Conservation (phyloP, 257 asterid genomes). For the Haberlea rhodopensis region DNA sequence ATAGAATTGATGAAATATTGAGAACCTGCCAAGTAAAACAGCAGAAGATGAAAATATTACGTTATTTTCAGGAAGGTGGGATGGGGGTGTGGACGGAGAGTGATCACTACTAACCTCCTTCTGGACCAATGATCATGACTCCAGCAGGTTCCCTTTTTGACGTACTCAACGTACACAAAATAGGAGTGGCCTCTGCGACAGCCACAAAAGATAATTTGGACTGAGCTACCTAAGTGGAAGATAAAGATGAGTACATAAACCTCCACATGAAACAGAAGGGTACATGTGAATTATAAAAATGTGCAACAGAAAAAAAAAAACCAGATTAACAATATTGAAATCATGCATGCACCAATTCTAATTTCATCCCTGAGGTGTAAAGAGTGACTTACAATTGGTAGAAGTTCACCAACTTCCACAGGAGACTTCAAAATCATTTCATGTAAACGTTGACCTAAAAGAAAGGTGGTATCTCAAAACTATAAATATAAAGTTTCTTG, state of each 20-base stretch:
- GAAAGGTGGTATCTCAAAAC: constrained; percentile 13
- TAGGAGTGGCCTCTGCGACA: constrained; percentile 75
- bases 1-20: neutral
- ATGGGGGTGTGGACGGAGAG: constrained; percentile 2
- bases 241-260: constrained; percentile 18
- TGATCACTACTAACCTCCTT: constrained; percentile 72
- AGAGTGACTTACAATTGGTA: constrained; percentile 53
- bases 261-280: neutral
- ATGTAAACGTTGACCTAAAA: constrained; percentile 84
- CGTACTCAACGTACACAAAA: constrained; percentile 52
- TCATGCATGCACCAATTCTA: neutral
- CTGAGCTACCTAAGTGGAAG: constrained; percentile 49
- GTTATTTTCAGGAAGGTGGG: constrained; percentile 11
- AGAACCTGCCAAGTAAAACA: neutral
- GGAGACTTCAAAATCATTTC: constrained; percentile 85
- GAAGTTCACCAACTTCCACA: constrained; percentile 46
- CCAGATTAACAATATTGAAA: neutral
- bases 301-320: neutral
- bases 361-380: neutral
- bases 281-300: neutral
- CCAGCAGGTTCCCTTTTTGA: constrained; percentile 50
- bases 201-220: constrained; percentile 75
- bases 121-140: constrained; percentile 85
- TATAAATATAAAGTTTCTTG: constrained; percentile 5
- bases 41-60: neutral